Conservation (phyloP, 1,284 basidiomycete species). For the Ganoderma multipileum region DNA sequence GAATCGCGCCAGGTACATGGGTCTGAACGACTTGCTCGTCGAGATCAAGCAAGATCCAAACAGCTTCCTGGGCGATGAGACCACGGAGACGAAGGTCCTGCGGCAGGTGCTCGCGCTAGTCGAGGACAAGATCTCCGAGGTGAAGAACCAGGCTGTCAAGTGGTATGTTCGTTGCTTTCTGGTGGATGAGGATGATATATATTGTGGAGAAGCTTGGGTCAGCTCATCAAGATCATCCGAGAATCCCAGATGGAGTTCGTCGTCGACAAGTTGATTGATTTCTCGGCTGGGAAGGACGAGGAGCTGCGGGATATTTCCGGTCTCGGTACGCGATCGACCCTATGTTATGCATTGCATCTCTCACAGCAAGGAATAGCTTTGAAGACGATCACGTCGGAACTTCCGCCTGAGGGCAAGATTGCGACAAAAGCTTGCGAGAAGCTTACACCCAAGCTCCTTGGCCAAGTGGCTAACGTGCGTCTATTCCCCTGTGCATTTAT, state of each 20-base stretch:
- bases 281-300: constrained; percentile 85
- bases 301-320: constrained; percentile 93
- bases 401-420: constrained; percentile 82
- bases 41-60: constrained; percentile 80
- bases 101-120: constrained; percentile 84
- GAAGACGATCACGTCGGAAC: constrained; percentile 93
- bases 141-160: constrained; percentile 97
- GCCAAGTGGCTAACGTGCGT: constrained; percentile 78
- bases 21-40: constrained; percentile 88
- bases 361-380: constrained; percentile 61
- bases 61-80: constrained; percentile 81
- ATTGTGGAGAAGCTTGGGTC: constrained; percentile 67
- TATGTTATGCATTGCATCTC: constrained; percentile 7
- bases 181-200: background rate
- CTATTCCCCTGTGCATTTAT: background rate
- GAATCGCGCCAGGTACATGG: constrained; percentile 80
- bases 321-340: constrained; percentile 66
- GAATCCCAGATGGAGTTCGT: constrained; percentile 85
- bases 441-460: constrained; percentile 85
- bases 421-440: constrained; percentile 84
- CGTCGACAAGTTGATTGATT: constrained; percentile 87
- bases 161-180: constrained; percentile 63
- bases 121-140: constrained; percentile 95
- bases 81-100: constrained; percentile 81
- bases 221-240: constrained; percentile 86